Evolutionary conservation across 1,284 basidiomycete species (phyloP).

Genomic region (Malassezia sp.): DNA sequence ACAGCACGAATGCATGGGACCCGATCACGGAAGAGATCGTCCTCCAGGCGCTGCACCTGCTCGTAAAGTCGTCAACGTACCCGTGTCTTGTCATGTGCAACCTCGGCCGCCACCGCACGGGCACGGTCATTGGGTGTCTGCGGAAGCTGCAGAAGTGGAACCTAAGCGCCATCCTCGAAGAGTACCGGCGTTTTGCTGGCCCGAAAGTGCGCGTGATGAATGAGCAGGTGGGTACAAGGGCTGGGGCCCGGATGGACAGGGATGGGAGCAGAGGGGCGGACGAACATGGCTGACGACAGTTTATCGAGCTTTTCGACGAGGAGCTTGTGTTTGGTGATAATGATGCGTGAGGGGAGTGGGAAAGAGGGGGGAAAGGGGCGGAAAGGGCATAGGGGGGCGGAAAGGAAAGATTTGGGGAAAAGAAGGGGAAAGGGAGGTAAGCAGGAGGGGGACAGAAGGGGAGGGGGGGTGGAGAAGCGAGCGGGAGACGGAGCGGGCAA

Average conservation of each 20-base stretch:
- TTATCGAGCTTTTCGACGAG: slow-evolving; percentile 53
- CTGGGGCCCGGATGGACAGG: no score
- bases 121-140: slow-evolving; percentile 52
- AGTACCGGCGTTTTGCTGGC: slow-evolving; percentile 52
- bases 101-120: slow-evolving; percentile 51
- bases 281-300: slow-evolving; percentile 35
- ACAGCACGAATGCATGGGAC: slow-evolving; percentile 48
- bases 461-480: no score
- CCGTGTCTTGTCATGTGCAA: slow-evolving; percentile 53
- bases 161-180: slow-evolving; percentile 51
- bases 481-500: no score
- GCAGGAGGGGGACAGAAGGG: no score
- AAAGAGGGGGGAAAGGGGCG: no score
- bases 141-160: slow-evolving; percentile 51
- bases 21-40: slow-evolving; percentile 52
- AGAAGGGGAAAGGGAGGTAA: no score
- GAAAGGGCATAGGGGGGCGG: no score
- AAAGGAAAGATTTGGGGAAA: no score
- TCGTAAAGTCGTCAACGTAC: slow-evolving; percentile 50
- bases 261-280: no score
- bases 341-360: slow-evolving; percentile 27
- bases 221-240: slow-evolving; percentile 50
- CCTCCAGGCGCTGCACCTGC: slow-evolving; percentile 50
- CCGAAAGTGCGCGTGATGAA: slow-evolving; percentile 52
- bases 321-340: slow-evolving; percentile 52